Percentiles rank a stretch among this genome's conserved stretches.
Evolutionary conservation across 345 rosid species (phyloP).

Genomic region (Gossypium bickii): DNA sequence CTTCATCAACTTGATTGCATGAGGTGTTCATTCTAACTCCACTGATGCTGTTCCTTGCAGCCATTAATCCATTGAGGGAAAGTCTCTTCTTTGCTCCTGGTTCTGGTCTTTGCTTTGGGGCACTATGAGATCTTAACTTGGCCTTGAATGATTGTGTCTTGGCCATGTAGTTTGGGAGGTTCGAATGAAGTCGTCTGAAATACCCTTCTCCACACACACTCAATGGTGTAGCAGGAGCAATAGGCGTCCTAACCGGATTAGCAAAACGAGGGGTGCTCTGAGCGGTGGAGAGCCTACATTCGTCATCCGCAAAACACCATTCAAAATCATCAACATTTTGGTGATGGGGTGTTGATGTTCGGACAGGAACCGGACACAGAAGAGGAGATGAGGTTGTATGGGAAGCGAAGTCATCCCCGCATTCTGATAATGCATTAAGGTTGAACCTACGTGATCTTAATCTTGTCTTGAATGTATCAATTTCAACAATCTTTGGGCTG

Average conservation of each 20-base stretch:
- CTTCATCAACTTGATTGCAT: constrained; percentile 26
- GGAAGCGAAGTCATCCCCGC: constrained; percentile 24
- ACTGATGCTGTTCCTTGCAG: background rate
- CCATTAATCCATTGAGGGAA: constrained; percentile 50
- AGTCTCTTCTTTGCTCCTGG: constrained; percentile 41
- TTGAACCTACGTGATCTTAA: constrained; percentile 36
- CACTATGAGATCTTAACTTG: constrained; percentile 62
- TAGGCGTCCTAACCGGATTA: constrained; percentile 2
- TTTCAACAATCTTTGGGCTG: constrained; percentile 52
- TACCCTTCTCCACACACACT: constrained; percentile 41
- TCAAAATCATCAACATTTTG: constrained; percentile 33
- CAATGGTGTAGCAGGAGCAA: constrained; percentile 30
- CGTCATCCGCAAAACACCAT: constrained; percentile 35
- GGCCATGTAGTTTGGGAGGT: constrained; percentile 69
- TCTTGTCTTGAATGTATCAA: constrained; percentile 49
- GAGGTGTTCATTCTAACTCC: constrained; percentile 21
- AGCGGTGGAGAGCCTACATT: constrained; percentile 37
- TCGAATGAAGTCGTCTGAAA: constrained; percentile 31
- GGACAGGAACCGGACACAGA: constrained; percentile 27
- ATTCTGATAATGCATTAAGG: constrained; percentile 29
- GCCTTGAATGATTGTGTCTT: constrained; percentile 77
- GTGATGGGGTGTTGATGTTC: constrained; percentile 16
- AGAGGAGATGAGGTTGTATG: constrained; percentile 30
- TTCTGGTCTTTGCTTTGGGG: constrained; percentile 67
- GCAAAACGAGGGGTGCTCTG: constrained; percentile 65